A percentile compares a stretch with the other conserved stretches of the same genome.
Conservation (phyloP, 495 filamentous ascomycete species). For the Neurospora sp. region DNA sequence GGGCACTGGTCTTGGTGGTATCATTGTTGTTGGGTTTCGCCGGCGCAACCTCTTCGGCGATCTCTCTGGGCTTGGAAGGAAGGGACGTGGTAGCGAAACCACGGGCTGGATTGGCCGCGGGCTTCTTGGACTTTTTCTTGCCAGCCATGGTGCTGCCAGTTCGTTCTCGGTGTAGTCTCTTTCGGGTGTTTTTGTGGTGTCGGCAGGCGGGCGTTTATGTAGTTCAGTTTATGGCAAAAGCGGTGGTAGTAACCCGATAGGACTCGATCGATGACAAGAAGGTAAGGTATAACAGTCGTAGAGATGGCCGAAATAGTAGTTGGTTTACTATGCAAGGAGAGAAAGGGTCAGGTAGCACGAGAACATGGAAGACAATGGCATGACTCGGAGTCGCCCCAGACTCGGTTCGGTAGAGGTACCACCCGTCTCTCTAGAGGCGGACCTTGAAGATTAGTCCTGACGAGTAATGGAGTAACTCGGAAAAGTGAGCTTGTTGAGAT, state of each 20-base stretch:
- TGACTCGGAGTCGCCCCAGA: not conserved
- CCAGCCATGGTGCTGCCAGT: slow-evolving; percentile 49
- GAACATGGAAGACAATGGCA: not conserved
- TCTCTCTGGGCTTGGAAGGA: slow-evolving; percentile 50
- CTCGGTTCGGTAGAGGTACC: not conserved
- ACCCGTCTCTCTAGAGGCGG: not conserved
- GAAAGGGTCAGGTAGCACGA: not conserved
- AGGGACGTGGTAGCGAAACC: slow-evolving; percentile 89
- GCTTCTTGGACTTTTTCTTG: slow-evolving; percentile 85
- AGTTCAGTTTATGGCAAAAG: not conserved
- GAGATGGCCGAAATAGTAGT: not conserved
- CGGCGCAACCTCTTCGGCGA: slow-evolving; percentile 22
- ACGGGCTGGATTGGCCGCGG: slow-evolving; percentile 69
- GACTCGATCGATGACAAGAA: not conserved
- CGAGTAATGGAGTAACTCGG: not conserved
- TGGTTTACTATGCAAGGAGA: not conserved
- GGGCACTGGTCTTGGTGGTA: slow-evolving; percentile 18
- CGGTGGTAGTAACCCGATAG: not conserved
- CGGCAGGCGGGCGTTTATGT: not conserved
- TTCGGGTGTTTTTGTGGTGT: not conserved
- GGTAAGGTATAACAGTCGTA: not conserved
- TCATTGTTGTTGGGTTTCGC: slow-evolving; percentile 4
- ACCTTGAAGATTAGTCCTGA: not conserved
- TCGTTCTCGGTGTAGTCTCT: not conserved
- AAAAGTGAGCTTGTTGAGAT: not conserved